phyloP scores from a whole-genome alignment of 2,329 filamentous ascomycete species.

The Hypomyces rosellus region DNA sequence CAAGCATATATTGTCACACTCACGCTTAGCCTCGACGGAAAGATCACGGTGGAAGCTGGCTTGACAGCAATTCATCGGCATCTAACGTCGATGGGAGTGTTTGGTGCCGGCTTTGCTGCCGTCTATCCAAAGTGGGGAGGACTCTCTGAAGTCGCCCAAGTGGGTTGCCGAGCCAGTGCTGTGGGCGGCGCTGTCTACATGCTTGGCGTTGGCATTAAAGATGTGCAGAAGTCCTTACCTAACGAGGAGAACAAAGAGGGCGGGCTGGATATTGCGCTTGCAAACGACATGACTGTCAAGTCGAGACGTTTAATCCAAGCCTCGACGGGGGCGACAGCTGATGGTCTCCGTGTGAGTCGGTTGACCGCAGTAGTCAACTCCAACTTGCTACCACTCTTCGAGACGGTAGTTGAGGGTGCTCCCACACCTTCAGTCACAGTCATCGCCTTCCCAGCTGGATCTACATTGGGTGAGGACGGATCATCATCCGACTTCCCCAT shows the following conservation, averaged over 20 bases:
- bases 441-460: slow-evolving; percentile 56
- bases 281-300: slow-evolving; percentile 51
- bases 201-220: slow-evolving; percentile 61
- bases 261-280: slow-evolving; percentile 43
- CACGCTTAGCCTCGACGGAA: slow-evolving; percentile 64
- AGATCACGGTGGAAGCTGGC: slow-evolving; percentile 57
- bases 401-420: slow-evolving; percentile 64
- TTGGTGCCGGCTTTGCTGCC: slow-evolving; percentile 83
- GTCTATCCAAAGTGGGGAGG: slow-evolving; percentile 93
- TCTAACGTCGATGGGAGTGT: slow-evolving; percentile 76
- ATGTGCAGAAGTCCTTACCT: slow-evolving; percentile 16
- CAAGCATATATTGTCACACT: slow-evolving; percentile 59
- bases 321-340: slow-evolving; percentile 24
- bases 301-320: slow-evolving; percentile 47
- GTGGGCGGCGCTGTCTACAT: slow-evolving; percentile 91
- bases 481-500: slow-evolving; percentile 38
- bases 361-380: slow-evolving; percentile 65
- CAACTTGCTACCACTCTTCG: slow-evolving; percentile 60
- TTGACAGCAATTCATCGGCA: slow-evolving; percentile 71
- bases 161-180: slow-evolving; percentile 81
- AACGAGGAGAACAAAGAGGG: slow-evolving; percentile 16
- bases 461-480: slow-evolving; percentile 31
- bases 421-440: slow-evolving; percentile 69
- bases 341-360: slow-evolving; percentile 42
- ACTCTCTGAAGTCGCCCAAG: slow-evolving; percentile 80